These are phyloP conservation scores for Pseudozyma flocculosa DNA, from an alignment of 1,284 basidiomycete species.

Conservation along the genomic window DNA sequence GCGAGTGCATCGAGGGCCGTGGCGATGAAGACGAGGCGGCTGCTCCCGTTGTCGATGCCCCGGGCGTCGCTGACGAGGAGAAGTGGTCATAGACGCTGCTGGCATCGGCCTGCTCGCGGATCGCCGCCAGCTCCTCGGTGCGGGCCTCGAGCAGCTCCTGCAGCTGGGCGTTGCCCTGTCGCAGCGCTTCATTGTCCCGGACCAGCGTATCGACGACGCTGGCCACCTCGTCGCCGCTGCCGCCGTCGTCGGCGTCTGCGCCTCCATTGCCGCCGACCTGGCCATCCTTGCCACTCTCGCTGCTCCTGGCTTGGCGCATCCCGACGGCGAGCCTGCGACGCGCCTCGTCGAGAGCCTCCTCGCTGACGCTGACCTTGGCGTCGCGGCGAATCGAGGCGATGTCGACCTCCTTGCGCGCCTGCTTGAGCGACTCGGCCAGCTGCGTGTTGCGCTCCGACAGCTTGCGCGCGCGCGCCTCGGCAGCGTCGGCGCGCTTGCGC, in stretches of 20 bases:
- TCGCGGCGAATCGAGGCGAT: slow-evolving; percentile 5
- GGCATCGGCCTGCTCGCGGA: slow-evolving; percentile 20
- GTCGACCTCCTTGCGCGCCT: slow-evolving; percentile 16
- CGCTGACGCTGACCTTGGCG: slow-evolving; percentile 13
- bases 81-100: neutral
- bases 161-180: slow-evolving; percentile 30
- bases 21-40: neutral
- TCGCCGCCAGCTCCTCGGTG: slow-evolving; percentile 39
- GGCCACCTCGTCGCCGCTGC: slow-evolving; percentile 9
- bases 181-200: slow-evolving; percentile 39
- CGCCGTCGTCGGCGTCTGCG: slow-evolving; percentile 1
- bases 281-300: slow-evolving; percentile 3
- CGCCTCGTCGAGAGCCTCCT: slow-evolving; percentile 25
- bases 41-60: no score
- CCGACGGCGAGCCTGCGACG: slow-evolving; percentile 21
- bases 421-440: slow-evolving; percentile 28
- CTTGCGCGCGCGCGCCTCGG: slow-evolving; percentile 68
- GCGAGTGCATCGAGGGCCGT: neutral
- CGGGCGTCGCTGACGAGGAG: no score
- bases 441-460: slow-evolving; percentile 49
- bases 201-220: slow-evolving; percentile 21
- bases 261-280: neutral
- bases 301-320: slow-evolving; percentile 10
- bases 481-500: slow-evolving; percentile 68
- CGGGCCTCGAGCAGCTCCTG: slow-evolving; percentile 32